These are phyloP conservation scores for Keithomyces neogunnii DNA, from an alignment of 2,329 filamentous ascomycete species.

Conservation along the genomic window DNA sequence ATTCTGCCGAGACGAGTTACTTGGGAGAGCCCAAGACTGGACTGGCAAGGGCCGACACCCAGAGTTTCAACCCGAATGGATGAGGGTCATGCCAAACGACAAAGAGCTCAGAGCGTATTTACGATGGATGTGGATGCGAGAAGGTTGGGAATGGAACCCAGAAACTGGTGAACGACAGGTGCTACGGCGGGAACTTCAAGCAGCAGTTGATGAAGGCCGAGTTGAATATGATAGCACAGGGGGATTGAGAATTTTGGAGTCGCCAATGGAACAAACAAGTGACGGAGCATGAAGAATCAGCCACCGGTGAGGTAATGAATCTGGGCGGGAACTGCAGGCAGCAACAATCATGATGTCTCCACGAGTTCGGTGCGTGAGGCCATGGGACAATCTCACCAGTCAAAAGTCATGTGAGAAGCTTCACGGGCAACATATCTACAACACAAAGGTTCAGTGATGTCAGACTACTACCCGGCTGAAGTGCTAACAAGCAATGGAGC, in stretches of 20 bases:
- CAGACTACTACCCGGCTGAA: no score
- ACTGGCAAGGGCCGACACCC: slow-evolving; percentile 45
- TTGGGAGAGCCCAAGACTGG: slow-evolving; percentile 58
- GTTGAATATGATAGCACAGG: slow-evolving; percentile 48
- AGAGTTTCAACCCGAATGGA: slow-evolving; percentile 80
- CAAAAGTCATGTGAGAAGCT: no score
- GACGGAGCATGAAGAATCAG: background rate
- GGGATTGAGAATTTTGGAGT: slow-evolving; percentile 32
- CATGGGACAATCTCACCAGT: no score
- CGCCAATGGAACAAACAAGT: background rate
- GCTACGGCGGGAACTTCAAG: slow-evolving; percentile 43
- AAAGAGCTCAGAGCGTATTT: slow-evolving; percentile 86
- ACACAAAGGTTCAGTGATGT: no score
- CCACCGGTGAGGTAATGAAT: no score
- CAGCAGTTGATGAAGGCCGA: slow-evolving; percentile 47
- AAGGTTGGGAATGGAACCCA: slow-evolving; percentile 76
- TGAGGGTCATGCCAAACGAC: slow-evolving; percentile 71
- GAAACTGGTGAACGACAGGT: slow-evolving; percentile 54
- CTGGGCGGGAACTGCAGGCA: no score
- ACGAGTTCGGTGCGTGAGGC: no score
- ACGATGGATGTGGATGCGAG: slow-evolving; percentile 85
- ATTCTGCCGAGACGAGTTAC: slow-evolving; percentile 74
- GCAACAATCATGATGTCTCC: no score
- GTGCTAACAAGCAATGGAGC: no score
- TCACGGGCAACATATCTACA: no score